Percentiles rank a stretch among this genome's conserved stretches.
phyloP scores from a whole-genome alignment of 495 filamentous ascomycete genomes.

The Recurvomyces mirabilis region DNA sequence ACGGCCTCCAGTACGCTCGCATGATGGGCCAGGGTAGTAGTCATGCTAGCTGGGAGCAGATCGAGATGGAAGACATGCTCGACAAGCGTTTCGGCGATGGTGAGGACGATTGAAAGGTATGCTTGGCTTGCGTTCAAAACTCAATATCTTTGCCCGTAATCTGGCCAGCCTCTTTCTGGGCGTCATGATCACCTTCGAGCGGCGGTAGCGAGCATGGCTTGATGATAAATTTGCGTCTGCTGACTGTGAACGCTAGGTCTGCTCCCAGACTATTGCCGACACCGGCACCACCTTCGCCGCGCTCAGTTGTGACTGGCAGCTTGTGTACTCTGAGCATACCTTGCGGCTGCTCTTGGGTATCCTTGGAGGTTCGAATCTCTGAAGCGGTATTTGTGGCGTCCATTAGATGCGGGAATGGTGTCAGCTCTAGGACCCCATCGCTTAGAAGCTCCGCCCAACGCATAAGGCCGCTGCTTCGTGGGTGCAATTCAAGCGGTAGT shows the following conservation, averaged over 20 bases:
- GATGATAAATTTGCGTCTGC: slow-evolving; percentile 71
- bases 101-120: slow-evolving; percentile 25
- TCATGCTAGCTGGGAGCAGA: slow-evolving; percentile 49
- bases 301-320: slow-evolving; percentile 76
- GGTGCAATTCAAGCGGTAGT: slow-evolving; percentile 68
- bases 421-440: slow-evolving; percentile 81
- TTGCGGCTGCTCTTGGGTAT: slow-evolving; percentile 65
- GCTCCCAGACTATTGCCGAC: slow-evolving; percentile 52
- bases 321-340: slow-evolving; percentile 74
- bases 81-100: slow-evolving; percentile 25
- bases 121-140: slow-evolving; percentile 39
- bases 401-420: slow-evolving; percentile 61
- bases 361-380: slow-evolving; percentile 37
- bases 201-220: slow-evolving; percentile 85
- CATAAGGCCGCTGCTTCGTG: slow-evolving; percentile 63
- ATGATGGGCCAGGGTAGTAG: slow-evolving; percentile 41
- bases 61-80: slow-evolving; percentile 53
- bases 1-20: slow-evolving; percentile 44
- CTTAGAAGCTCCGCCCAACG: slow-evolving; percentile 79
- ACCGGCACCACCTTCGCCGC: slow-evolving; percentile 65
- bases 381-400: slow-evolving; percentile 43
- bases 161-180: slow-evolving; percentile 42
- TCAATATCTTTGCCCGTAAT: slow-evolving; percentile 58
- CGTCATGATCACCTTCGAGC: slow-evolving; percentile 65
- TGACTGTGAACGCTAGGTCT: slow-evolving; percentile 82